Evolutionary conservation across 805 yeast genomes (phyloP).

Genomic region (Metschnikowia henanensis): DNA sequence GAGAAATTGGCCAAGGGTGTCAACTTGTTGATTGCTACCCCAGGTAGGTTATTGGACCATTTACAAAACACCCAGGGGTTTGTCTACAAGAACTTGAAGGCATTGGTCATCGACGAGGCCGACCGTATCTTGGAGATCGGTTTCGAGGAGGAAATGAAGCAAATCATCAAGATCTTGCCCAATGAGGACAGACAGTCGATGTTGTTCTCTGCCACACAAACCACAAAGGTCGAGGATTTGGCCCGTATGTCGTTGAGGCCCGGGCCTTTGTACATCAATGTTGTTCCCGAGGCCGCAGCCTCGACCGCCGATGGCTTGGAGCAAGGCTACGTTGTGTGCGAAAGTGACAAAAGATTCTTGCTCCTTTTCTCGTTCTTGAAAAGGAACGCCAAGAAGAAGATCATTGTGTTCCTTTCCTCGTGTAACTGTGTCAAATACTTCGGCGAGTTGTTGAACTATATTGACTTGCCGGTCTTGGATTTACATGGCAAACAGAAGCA

Average conservation of each 20-base stretch:
- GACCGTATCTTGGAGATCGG: slow-evolving; percentile 97
- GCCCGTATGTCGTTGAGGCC: slow-evolving; percentile 94
- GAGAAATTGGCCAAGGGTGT: slow-evolving; percentile 94
- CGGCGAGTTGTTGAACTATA: slow-evolving; percentile 92
- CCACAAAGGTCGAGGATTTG: slow-evolving; percentile 96
- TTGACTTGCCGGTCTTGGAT: slow-evolving; percentile 95
- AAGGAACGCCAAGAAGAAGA: slow-evolving; percentile 87
- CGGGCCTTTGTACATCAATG: slow-evolving; percentile 93
- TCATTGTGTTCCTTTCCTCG: slow-evolving; percentile 92
- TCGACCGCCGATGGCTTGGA: slow-evolving; percentile 97
- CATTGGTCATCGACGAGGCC: slow-evolving; percentile 95
- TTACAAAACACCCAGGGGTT: slow-evolving; percentile 94
- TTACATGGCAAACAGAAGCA: slow-evolving; percentile 98
- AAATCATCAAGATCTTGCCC: slow-evolving; percentile 91
- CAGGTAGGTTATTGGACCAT: slow-evolving; percentile 96
- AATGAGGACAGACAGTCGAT: slow-evolving; percentile 91
- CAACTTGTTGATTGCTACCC: slow-evolving; percentile 91
- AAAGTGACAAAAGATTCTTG: slow-evolving; percentile 90
- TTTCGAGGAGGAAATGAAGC: slow-evolving; percentile 98
- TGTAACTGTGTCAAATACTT: slow-evolving; percentile 97
- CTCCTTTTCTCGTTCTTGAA: slow-evolving; percentile 90
- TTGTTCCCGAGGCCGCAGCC: slow-evolving; percentile 75
- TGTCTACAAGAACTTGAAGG: slow-evolving; percentile 90
- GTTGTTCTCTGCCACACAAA: slow-evolving; percentile 99
- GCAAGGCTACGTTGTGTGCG: slow-evolving; percentile 98